Conservation (phyloP, 2,329 filamentous ascomycete species). For the Colletotrichum noveboracense region DNA sequence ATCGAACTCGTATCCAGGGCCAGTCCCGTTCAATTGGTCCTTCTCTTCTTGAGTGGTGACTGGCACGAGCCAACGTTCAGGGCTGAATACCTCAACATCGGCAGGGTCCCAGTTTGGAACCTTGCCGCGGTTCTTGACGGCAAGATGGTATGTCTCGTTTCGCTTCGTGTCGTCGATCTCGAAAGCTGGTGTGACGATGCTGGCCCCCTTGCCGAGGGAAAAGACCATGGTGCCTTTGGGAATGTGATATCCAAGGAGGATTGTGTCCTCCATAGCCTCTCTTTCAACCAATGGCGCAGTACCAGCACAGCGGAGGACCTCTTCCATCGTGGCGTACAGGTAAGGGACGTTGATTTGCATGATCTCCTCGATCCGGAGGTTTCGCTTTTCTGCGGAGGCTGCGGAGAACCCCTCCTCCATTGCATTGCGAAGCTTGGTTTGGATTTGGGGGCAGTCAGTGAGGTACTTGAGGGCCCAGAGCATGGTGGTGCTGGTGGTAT, state of each 20-base stretch:
- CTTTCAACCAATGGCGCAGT: slow-evolving; percentile 27
- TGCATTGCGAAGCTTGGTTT: not conserved
- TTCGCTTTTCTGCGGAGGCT: slow-evolving; percentile 24
- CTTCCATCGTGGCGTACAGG: slow-evolving; percentile 33
- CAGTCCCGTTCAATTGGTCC: not conserved
- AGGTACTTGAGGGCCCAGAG: slow-evolving; percentile 30
- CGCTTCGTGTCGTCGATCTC: slow-evolving; percentile 30
- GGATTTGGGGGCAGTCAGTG: not conserved
- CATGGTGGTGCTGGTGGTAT: slow-evolving; percentile 31
- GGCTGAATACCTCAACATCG: not conserved
- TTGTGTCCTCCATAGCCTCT: slow-evolving; percentile 27
- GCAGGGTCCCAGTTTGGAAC: not conserved
- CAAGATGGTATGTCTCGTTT: slow-evolving; percentile 8
- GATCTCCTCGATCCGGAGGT: slow-evolving; percentile 26
- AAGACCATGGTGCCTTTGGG: slow-evolving; percentile 33
- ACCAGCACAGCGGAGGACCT: slow-evolving; percentile 30
- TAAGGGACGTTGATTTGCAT: slow-evolving; percentile 25
- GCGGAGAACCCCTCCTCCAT: slow-evolving; percentile 7
- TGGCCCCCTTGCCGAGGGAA: slow-evolving; percentile 28
- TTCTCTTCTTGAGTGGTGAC: not conserved
- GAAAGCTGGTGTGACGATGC: slow-evolving; percentile 29
- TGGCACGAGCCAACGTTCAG: not conserved
- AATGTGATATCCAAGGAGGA: slow-evolving; percentile 27
- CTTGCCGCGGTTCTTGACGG: slow-evolving; percentile 24
- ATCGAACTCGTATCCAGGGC: slow-evolving; percentile 33